A percentile compares a stretch with the other conserved stretches of the same genome.
Evolutionary conservation across 331 rosid species (phyloP).

Genomic region (Quercus phellos): DNA sequence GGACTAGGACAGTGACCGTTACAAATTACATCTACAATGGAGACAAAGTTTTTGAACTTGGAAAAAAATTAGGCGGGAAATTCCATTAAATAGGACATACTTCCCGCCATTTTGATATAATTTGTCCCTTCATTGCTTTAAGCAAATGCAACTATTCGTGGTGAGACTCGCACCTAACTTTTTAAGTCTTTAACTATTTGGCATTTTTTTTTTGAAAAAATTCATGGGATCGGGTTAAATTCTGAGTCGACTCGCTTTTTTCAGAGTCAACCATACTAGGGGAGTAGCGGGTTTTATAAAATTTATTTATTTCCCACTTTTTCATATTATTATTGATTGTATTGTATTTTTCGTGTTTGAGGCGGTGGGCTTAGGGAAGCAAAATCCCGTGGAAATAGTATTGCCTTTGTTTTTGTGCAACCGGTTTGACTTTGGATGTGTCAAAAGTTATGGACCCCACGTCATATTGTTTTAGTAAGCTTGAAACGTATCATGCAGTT

Average conservation of each 20-base stretch:
- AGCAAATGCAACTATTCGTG: background rate
- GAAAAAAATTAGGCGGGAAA: slow-evolving; percentile 14
- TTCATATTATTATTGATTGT: background rate
- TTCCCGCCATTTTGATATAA: slow-evolving; percentile 40
- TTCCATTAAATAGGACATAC: slow-evolving; percentile 8
- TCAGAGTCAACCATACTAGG: slow-evolving; percentile 6
- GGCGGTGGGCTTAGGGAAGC: too few species aligned
- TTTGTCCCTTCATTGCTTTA: background rate
- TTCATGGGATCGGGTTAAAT: too few species aligned
- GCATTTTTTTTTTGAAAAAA: fast-evolving
- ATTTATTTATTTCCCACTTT: background rate
- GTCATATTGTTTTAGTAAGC: too few species aligned
- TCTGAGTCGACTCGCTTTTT: slow-evolving; percentile 16
- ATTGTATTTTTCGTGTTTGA: background rate
- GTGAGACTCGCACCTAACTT: background rate
- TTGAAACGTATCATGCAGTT: too few species aligned
- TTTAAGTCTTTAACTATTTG: background rate
- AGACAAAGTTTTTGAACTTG: background rate
- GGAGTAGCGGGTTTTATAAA: background rate
- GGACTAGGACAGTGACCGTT: slow-evolving; percentile 2
- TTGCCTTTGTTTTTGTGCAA: background rate
- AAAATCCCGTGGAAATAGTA: too few species aligned
- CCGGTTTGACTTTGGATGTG: background rate
- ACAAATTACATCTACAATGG: background rate
- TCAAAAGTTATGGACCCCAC: too few species aligned